A percentile compares a stretch with the other conserved stretches of the same genome.
Conservation (phyloP, 2,329 filamentous ascomycete species). For the Fusarium oligoseptatum region DNA sequence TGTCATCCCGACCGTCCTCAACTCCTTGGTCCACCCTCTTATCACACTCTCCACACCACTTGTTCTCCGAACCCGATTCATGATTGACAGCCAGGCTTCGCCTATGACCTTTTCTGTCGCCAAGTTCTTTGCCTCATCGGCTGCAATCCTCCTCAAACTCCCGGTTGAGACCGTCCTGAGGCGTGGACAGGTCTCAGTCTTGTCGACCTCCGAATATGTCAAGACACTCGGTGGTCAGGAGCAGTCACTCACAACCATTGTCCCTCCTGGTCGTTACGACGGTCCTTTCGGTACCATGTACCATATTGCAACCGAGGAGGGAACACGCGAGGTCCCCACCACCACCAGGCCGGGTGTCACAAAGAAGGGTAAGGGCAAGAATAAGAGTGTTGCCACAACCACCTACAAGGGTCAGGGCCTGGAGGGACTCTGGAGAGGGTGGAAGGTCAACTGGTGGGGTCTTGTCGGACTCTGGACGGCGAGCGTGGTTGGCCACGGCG, state of each 20-base stretch:
- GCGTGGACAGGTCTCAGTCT: conserved; percentile 84
- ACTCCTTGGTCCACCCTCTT: conserved; percentile 86
- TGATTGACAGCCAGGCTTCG: conserved; percentile 84
- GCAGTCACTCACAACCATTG: conserved; percentile 75
- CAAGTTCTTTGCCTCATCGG: conserved; percentile 83
- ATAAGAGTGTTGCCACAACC: conserved; percentile 49
- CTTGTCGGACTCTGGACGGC: conserved; percentile 81
- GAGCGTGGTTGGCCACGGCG: conserved; percentile 71
- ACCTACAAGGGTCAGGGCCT: conserved; percentile 74
- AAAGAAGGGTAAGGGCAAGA: conserved; percentile 51
- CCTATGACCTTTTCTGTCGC: conserved; percentile 85
- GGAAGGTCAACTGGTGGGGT: conserved; percentile 84
- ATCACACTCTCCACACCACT: conserved; percentile 87
- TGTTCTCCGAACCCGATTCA: conserved; percentile 85
- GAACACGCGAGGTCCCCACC: conserved; percentile 65
- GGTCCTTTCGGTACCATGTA: conserved; percentile 95
- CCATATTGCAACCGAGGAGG: conserved; percentile 87
- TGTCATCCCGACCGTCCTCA: conserved; percentile 85
- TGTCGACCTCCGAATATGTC: conserved; percentile 67
- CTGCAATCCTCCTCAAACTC: conserved; percentile 87
- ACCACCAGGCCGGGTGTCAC: conserved; percentile 47
- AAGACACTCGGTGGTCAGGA: conserved; percentile 61
- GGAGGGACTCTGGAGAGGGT: conserved; percentile 78
- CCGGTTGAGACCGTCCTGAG: conserved; percentile 93
- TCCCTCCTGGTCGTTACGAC: conserved; percentile 83